Conservation (phyloP, 2,329 filamentous ascomycete genomes). For the Ceratocystis diversiconidia region DNA sequence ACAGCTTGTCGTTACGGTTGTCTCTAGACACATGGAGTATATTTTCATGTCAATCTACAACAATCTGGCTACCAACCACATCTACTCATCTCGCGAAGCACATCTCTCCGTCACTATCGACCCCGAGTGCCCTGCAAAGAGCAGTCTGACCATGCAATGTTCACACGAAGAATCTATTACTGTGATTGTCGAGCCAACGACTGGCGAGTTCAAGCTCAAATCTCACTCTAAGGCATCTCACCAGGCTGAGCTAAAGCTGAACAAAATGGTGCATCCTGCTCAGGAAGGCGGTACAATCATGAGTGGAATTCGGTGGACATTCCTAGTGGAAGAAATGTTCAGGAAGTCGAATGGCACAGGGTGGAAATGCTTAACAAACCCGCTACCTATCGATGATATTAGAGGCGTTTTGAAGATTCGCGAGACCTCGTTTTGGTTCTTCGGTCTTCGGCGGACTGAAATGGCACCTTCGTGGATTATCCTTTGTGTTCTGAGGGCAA, state of each 20-base stretch:
- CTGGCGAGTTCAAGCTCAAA: constrained; percentile 58
- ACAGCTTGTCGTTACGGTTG: constrained; percentile 54
- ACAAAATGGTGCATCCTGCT: constrained; percentile 40
- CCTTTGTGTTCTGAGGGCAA: constrained; percentile 53
- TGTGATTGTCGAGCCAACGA: constrained; percentile 60
- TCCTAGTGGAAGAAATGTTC: constrained; percentile 46
- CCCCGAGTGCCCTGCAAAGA: constrained; percentile 48
- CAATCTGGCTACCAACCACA: constrained; percentile 42
- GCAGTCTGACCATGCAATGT: constrained; percentile 53
- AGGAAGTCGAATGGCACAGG: constrained; percentile 47
- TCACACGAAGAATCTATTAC: constrained; percentile 15
- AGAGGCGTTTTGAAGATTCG: constrained; percentile 48
- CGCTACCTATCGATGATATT: constrained; percentile 39
- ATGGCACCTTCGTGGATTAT: constrained; percentile 64
- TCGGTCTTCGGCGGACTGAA: constrained; percentile 56
- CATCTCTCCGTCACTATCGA: constrained; percentile 45
- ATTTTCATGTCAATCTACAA: constrained; percentile 54
- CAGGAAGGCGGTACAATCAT: constrained; percentile 44
- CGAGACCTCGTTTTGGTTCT: constrained; percentile 44
- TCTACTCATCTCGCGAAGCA: constrained; percentile 48
- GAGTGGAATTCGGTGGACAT: constrained; percentile 47
- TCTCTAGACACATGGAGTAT: constrained; percentile 59
- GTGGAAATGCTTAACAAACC: constrained; percentile 42
- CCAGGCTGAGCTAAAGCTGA: constrained; percentile 51
- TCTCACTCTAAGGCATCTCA: constrained; percentile 45